These are phyloP conservation scores for Glarea lozoyensis DNA, from an alignment of 495 filamentous ascomycete genomes.

Conservation along the genomic window DNA sequence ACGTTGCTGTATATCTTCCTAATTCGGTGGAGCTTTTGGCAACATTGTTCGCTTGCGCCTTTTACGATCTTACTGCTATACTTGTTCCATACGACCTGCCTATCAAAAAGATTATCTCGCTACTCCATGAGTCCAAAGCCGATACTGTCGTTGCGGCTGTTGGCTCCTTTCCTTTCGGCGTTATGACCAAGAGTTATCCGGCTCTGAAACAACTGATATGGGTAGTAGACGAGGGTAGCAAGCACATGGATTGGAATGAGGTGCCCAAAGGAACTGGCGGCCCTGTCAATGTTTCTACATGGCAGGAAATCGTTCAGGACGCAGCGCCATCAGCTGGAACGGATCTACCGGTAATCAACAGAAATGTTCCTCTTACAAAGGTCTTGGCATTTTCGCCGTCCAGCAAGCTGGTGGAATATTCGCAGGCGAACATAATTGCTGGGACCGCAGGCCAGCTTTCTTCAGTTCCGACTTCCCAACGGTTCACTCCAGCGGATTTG, in stretches of 20 bases:
- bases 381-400: constrained; percentile 54
- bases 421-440: constrained; percentile 69
- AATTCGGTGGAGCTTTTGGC: constrained; percentile 85
- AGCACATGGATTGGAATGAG: constrained; percentile 84
- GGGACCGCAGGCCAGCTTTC: constrained; percentile 71
- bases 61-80: constrained; percentile 73
- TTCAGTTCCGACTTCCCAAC: constrained; percentile 62
- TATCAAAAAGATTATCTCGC: constrained; percentile 51
- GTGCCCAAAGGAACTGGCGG: constrained; percentile 65
- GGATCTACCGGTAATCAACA: constrained; percentile 33
- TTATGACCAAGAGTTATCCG: constrained; percentile 55
- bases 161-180: constrained; percentile 75
- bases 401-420: constrained; percentile 69
- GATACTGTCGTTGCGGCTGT: constrained; percentile 80
- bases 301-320: constrained; percentile 70
- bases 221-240: constrained; percentile 86
- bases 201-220: constrained; percentile 74
- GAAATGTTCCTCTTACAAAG: constrained; percentile 41
- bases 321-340: constrained; percentile 43
- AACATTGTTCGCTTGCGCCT: constrained; percentile 57
- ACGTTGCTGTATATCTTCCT: constrained; percentile 82
- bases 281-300: constrained; percentile 68
- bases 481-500: constrained; percentile 63
- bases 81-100: constrained; percentile 76
- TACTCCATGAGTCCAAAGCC: constrained; percentile 60